Base-by-base conservation (phyloP, 2,329 filamentous ascomycete species). In the Calcarisporium arbuscula region DNA sequence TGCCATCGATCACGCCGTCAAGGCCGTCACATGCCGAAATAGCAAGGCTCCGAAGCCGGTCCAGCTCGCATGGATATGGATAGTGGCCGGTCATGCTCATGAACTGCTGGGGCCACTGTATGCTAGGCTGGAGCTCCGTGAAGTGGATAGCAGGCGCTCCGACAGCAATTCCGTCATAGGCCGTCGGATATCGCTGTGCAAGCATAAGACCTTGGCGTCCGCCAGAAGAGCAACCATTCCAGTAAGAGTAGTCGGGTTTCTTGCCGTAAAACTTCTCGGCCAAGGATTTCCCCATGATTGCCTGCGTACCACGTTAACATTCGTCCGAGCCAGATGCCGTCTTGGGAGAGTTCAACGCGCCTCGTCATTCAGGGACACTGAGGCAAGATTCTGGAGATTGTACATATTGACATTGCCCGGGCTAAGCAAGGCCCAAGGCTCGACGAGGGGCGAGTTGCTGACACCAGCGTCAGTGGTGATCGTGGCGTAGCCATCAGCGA, bases 161-260 rank as follows among this genome's bases (percentile, higher is more conserved):
- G 4, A 68, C 70, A 1, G 72, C 48, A 15, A 74, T 65, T 6
- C 72, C 72, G 38, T 75, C 67, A 34, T 71, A 74, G 19, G 69
- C 67, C 4, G 67, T 57, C 0, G 72, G 72, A 41, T 66, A 73
- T 5, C 59, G 50, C 45, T 75, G 65, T 0, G 68, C 64, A 4
- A 68, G 58, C 42, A 67, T 67, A 16, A 73, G 51, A 14, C 71
- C 73, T 51, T 77, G 70, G 1, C 72, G 57, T 4, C 74, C 74
- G 12, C 72, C 71, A 0, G 67, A 71, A 1, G 67, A 71, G 46
- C 70, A 74, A 19, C 71, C 71, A 16, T 58, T 54, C 44, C 62
- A 73, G 46, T 72, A 73, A 4, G 59, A 64, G 44, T 64, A 67
- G 1, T 57, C 49, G 5, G 57, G 53, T 2, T 14, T 17, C 12